These are phyloP conservation scores for Irpex lacteus DNA, from an alignment of 1,284 basidiomycete species.

Conservation along the genomic window DNA sequence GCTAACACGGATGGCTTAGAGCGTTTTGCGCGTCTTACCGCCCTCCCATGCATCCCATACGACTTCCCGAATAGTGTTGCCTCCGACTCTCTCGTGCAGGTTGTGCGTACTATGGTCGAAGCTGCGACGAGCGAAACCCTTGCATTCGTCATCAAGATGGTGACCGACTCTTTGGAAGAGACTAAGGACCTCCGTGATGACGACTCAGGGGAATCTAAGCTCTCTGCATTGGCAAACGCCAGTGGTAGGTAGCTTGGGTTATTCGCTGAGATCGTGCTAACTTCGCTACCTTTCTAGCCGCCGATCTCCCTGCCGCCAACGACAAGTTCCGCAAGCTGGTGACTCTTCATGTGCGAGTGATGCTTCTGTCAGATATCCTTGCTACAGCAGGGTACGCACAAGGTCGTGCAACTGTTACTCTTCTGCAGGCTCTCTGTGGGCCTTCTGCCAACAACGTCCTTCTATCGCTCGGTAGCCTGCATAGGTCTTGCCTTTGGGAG, in stretches of 20 bases:
- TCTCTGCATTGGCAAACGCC: constrained; percentile 59
- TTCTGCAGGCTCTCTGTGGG: constrained; percentile 76
- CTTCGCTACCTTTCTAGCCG: constrained; percentile 35
- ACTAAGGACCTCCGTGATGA: constrained; percentile 73
- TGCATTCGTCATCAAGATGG: constrained; percentile 67
- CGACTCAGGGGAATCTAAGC: constrained; percentile 50
- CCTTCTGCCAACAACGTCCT: constrained; percentile 66
- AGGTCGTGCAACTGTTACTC: constrained; percentile 69
- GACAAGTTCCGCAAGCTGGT: constrained; percentile 74
- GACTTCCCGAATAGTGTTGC: constrained; percentile 84
- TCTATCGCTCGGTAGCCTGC: constrained; percentile 75
- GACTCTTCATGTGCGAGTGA: constrained; percentile 75
- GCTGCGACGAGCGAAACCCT: constrained; percentile 80
- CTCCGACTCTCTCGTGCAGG: constrained; percentile 83
- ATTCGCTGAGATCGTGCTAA: constrained; percentile 7
- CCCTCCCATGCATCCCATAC: constrained; percentile 86
- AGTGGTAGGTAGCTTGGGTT: constrained; percentile 33
- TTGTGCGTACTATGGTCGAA: constrained; percentile 88
- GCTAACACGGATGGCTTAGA: constrained; percentile 72
- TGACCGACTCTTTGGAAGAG: constrained; percentile 69
- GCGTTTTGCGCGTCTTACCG: constrained; percentile 74
- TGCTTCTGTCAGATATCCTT: constrained; percentile 87
- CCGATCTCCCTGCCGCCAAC: constrained; percentile 45
- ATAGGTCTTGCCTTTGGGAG: constrained; percentile 86
- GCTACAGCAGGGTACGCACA: constrained; percentile 85